These are phyloP conservation scores for Dillenia suffruticosa DNA, from an alignment of 164 flowering plant species.

Conservation along the genomic window DNA sequence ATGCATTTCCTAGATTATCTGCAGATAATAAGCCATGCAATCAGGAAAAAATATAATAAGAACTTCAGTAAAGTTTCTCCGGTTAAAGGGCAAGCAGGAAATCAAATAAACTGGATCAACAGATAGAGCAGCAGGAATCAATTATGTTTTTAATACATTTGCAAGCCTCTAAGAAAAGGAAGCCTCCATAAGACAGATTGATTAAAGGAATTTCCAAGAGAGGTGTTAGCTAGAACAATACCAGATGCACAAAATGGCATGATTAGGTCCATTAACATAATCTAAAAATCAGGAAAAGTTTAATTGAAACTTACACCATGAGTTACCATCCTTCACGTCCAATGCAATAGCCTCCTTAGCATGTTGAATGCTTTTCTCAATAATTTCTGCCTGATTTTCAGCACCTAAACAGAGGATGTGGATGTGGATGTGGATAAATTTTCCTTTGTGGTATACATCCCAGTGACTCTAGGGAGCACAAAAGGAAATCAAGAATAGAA, in stretches of 20 bases:
- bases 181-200: no score
- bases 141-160: no score
- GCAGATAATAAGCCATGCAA: conserved; percentile 15
- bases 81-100: no score
- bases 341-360: conserved; percentile 83
- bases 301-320: conserved; percentile 70
- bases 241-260: no score
- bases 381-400: conserved; percentile 56
- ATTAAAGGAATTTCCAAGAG: no score
- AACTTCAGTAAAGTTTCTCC: no score
- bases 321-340: conserved; percentile 89
- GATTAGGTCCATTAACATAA: not conserved
- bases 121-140: no score
- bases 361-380: conserved; percentile 81
- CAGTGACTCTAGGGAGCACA: not conserved
- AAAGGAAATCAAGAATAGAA: not conserved
- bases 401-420: conserved; percentile 31
- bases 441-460: no score
- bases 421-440: not conserved
- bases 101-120: no score
- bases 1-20: conserved; percentile 94
- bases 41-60: no score
- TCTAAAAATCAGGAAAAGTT: not conserved
- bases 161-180: no score
- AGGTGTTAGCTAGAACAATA: no score